A percentile compares a stretch with the other conserved stretches of the same genome.
Evolutionary conservation across 306 rosid species (phyloP).

Genomic region (Astragalus glycyphyllos): DNA sequence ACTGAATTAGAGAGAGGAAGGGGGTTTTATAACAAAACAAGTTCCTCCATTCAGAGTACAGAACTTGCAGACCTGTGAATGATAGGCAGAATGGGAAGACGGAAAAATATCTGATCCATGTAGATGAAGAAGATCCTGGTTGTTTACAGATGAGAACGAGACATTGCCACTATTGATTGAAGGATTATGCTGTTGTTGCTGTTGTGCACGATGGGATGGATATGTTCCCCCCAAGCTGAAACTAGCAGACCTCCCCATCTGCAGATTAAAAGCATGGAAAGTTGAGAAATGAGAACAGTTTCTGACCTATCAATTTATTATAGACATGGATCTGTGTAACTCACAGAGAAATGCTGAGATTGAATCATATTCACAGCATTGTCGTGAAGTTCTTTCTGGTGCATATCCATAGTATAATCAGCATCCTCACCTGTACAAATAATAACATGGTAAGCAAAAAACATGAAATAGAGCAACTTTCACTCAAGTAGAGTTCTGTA

Average conservation of each 20-base stretch:
- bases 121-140: slow-evolving; percentile 91
- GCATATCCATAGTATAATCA: slow-evolving; percentile 90
- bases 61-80: slow-evolving; percentile 75
- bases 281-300: slow-evolving; percentile 25
- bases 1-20: neutral
- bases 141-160: slow-evolving; percentile 86
- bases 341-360: slow-evolving; percentile 92
- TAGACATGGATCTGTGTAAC: slow-evolving; percentile 38
- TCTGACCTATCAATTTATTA: slow-evolving; percentile 20
- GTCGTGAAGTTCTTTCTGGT: slow-evolving; percentile 96
- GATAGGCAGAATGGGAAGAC: slow-evolving; percentile 86
- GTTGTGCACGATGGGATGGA: slow-evolving; percentile 87
- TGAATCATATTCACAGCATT: slow-evolving; percentile 89
- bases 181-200: slow-evolving; percentile 84
- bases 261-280: slow-evolving; percentile 44
- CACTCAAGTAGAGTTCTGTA: slow-evolving; percentile 3
- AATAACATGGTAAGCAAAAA: slow-evolving; percentile 50
- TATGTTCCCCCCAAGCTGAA: slow-evolving; percentile 81
- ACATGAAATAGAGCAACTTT: slow-evolving; percentile 20
- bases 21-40: slow-evolving; percentile 3
- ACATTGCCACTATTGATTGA: slow-evolving; percentile 79
- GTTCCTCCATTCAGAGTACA: slow-evolving; percentile 10
- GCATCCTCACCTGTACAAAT: slow-evolving; percentile 74
- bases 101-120: slow-evolving; percentile 93
- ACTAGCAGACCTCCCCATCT: slow-evolving; percentile 97